Base-by-base conservation (phyloP, 2,329 filamentous ascomycete genomes). In the Diaporthe destruens region DNA sequence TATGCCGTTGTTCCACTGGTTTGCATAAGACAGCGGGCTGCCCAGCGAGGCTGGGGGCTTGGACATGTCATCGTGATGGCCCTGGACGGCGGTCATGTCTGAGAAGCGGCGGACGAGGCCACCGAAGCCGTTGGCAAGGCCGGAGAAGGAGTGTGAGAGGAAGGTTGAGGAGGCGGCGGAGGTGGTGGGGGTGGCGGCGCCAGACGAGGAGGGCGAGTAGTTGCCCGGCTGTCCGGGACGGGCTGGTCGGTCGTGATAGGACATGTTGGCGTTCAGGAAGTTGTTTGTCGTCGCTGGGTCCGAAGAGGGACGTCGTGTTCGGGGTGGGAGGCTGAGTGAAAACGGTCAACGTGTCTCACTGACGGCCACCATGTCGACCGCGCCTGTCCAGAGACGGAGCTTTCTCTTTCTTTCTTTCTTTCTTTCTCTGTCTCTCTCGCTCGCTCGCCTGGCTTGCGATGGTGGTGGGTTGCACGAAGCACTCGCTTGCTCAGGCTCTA, bases 101-200 rank as follows among this genome's bases (percentile, higher is more conserved):
- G 86, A 90, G 77, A 94, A 89, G 74, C 92, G 91, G 47, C 92
- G 89, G 75, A 94, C 89, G 67, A 94, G 85, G 23, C 91, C 91
- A 44, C 90, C 89, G 77, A 85, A 87, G 81, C 87, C 85, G 74
- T 75, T 79, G 71, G 81, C 82, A 29, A 83, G 76, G 32, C 76
- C 79, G 59, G 81, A 81, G 44, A 83, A 76, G 34, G 81, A 81
- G 25, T 75, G 78, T 23, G 80, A 73, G 34, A 82, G 75, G 61
- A 78, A 80, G 59, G 72, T 72, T 11, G 80, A 80, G 6, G 78
- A 77, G 61, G 72, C 70, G 34, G 76, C 74, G 18, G 79, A 78
- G 59, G 76, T 74, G 42, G 78, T 75, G 12, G 81, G 77, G 36
- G 80, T 81, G 53, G 73, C 75, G 72, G 76, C 73, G 66, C 76